Evolutionary conservation across 164 flowering plant species (phyloP).

Genomic region (Euptelea pleiosperma): DNA sequence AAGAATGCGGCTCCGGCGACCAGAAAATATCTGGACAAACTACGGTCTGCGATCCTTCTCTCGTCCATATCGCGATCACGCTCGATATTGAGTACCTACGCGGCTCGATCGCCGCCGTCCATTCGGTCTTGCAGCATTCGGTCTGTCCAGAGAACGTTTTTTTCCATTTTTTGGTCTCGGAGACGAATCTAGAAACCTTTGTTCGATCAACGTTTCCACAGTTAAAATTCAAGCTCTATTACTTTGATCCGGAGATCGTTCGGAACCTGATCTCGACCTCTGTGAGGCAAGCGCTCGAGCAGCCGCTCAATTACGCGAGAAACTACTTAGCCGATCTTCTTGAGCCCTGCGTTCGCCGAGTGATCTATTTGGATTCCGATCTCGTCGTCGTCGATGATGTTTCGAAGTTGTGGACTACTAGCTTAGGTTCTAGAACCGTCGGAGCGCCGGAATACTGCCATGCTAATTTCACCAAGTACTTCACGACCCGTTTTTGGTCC

Average conservation of each 20-base stretch:
- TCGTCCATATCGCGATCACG: constrained; percentile 34
- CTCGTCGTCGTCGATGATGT: constrained; percentile 38
- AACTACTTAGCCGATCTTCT: constrained; percentile 32
- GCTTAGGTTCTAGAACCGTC: constrained; percentile 19
- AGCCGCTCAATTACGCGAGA: constrained; percentile 37
- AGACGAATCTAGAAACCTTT: constrained; percentile 18
- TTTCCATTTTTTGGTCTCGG: constrained; percentile 30
- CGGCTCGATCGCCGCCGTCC: constrained; percentile 30
- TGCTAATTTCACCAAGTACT: constrained; percentile 39
- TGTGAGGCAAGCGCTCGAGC: constrained; percentile 34
- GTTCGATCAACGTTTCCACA: constrained; percentile 27
- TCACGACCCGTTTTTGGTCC: constrained; percentile 31
- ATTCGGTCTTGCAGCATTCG: constrained; percentile 29
- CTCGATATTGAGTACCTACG: constrained; percentile 33
- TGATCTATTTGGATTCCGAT: constrained; percentile 40
- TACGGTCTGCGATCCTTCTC: constrained; percentile 26
- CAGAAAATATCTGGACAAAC: background rate
- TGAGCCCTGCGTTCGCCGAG: constrained; percentile 35
- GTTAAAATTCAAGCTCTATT: constrained; percentile 30
- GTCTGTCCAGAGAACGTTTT: constrained; percentile 27
- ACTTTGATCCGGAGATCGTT: constrained; percentile 29
- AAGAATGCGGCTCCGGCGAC: constrained; percentile 17
- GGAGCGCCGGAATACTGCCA: constrained; percentile 44
- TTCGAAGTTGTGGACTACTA: constrained; percentile 30
- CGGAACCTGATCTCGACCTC: constrained; percentile 29